Evolutionary conservation across 257 asterid genomes (phyloP).

Genomic region (Solanum lignicaule): DNA sequence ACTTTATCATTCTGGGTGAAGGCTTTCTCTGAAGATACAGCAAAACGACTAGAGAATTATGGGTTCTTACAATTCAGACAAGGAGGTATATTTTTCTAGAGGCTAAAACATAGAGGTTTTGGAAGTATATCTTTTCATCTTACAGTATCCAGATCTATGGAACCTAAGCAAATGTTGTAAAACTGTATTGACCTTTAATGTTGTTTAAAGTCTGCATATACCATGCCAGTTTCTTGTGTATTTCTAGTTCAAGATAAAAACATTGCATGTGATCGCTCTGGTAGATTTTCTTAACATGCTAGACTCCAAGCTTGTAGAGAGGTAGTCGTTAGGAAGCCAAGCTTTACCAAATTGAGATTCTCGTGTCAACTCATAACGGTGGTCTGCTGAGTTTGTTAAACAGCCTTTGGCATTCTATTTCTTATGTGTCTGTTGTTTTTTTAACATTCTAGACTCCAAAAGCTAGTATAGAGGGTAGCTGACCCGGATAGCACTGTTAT

Average conservation of each 20-base stretch:
- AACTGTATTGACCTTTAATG: background rate
- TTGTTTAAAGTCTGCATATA: background rate
- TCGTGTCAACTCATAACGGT: background rate
- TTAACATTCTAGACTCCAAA: background rate
- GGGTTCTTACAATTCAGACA: constrained; percentile 97
- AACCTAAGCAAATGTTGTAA: background rate
- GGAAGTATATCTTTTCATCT: background rate
- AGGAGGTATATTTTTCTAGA: constrained; percentile 55
- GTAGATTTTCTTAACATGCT: background rate
- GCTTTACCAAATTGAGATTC: background rate
- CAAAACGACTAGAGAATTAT: constrained; percentile 94
- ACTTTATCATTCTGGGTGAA: constrained; percentile 90
- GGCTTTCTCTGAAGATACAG: constrained; percentile 97
- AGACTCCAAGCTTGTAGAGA: background rate
- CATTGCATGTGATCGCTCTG: background rate
- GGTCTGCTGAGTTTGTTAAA: background rate
- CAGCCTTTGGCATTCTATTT: background rate
- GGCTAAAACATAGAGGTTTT: background rate
- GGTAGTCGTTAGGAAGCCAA: background rate
- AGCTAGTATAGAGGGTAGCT: background rate
- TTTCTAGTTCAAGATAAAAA: background rate
- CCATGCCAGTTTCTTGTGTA: background rate
- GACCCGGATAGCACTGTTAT: background rate
- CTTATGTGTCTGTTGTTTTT: background rate
- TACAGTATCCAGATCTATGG: background rate